Evolutionary conservation across 2,329 filamentous ascomycete species (phyloP).

Genomic region (Penicillium crustosum): DNA sequence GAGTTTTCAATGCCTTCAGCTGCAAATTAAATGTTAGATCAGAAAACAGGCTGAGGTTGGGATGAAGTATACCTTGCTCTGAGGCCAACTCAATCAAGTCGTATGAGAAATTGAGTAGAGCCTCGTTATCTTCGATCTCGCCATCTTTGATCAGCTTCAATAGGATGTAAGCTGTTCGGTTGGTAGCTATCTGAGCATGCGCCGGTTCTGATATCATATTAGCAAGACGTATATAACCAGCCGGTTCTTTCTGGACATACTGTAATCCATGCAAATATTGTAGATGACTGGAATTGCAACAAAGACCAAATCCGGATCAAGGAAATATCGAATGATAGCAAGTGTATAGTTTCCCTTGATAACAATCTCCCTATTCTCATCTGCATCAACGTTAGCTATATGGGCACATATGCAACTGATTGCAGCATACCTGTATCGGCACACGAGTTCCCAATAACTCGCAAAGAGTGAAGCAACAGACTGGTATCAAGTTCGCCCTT

Average conservation of each 20-base stretch:
- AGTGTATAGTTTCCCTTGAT: constrained; percentile 41
- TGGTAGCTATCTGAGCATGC: constrained; percentile 39
- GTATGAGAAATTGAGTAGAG: constrained; percentile 39
- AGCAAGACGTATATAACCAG: constrained; percentile 11
- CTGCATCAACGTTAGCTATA: constrained; percentile 27
- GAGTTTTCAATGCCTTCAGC: constrained; percentile 37
- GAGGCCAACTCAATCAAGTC: constrained; percentile 42
- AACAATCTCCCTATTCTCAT: constrained; percentile 44
- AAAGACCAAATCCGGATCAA: constrained; percentile 37
- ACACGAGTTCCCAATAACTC: constrained; percentile 48
- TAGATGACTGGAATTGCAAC: constrained; percentile 47
- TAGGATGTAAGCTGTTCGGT: constrained; percentile 39
- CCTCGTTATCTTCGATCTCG: constrained; percentile 32
- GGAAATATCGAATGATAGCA: constrained; percentile 39
- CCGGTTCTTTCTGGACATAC: constrained; percentile 23
- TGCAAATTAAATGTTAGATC: constrained; percentile 19
- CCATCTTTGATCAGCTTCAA: constrained; percentile 37
- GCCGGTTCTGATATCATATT: constrained; percentile 37
- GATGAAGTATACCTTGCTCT: constrained; percentile 38
- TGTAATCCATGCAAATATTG: constrained; percentile 48
- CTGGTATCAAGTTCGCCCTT: constrained; percentile 29
- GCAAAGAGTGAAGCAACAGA: constrained; percentile 42
- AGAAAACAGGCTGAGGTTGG: background rate
- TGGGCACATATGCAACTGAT: background rate
- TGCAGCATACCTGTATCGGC: constrained; percentile 42